These are phyloP conservation scores for Mycena vitilis DNA, from an alignment of 768 basidiomycete species.

Conservation along the genomic window DNA sequence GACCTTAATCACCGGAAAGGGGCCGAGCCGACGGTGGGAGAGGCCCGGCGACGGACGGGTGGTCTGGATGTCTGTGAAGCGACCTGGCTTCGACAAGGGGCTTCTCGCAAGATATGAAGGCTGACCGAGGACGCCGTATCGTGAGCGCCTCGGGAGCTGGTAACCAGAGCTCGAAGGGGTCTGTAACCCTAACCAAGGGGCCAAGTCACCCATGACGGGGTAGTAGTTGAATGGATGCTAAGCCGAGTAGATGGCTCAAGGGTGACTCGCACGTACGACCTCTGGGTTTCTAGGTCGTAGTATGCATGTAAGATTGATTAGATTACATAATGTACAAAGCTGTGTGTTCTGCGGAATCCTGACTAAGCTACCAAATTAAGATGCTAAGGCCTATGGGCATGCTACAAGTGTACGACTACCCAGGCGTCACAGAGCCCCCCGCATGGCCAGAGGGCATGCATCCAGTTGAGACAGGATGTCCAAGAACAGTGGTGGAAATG, in stretches of 20 bases:
- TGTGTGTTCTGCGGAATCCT: neutral
- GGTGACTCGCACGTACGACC: neutral
- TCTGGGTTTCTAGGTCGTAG: neutral
- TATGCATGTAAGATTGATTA: neutral
- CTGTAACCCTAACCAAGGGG: neutral
- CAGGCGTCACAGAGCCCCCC: neutral
- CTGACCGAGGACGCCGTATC: neutral
- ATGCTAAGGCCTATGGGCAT: neutral
- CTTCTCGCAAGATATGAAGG: constrained; percentile 1
- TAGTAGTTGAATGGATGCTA: neutral
- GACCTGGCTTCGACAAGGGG: neutral
- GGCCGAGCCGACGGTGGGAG: too few species aligned
- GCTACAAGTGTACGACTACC: neutral
- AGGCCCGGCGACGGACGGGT: too few species aligned
- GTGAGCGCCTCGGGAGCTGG: neutral
- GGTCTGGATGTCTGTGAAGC: neutral
- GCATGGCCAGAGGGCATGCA: constrained; percentile 3
- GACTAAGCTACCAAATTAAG: neutral
- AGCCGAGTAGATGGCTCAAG: neutral
- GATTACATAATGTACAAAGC: neutral
- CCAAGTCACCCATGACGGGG: neutral
- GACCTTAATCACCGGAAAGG: too few species aligned
- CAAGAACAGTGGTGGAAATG: neutral
- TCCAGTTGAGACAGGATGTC: neutral
- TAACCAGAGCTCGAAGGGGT: neutral